A percentile compares a stretch with the other conserved stretches of the same genome.
Evolutionary conservation across 140 eudicot species (phyloP).

Genomic region (Ambrosia hybrid): DNA sequence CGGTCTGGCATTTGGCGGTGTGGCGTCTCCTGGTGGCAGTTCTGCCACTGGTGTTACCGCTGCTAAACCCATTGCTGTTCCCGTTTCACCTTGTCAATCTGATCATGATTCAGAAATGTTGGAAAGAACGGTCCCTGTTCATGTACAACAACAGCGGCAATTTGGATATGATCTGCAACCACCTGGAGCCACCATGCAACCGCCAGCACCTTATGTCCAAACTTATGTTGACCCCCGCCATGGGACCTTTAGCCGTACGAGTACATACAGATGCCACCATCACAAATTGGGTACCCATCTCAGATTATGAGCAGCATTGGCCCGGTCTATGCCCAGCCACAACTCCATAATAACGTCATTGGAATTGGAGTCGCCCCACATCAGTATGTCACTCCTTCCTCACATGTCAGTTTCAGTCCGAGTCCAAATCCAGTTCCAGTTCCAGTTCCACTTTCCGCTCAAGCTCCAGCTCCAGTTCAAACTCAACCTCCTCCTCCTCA

Average conservation of each 20-base stretch:
- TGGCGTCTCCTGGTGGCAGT: constrained; percentile 52
- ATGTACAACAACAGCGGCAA: constrained; percentile 39
- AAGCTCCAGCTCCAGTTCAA: constrained; percentile 20
- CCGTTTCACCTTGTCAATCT: constrained; percentile 34
- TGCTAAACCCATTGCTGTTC: constrained; percentile 34
- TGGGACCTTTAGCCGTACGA: constrained; percentile 49
- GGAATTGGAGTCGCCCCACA: constrained; percentile 48
- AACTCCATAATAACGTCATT: constrained; percentile 43
- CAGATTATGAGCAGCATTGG: constrained; percentile 54
- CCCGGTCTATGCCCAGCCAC: constrained; percentile 56
- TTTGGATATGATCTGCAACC: constrained; percentile 49
- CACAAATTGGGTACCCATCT: constrained; percentile 63
- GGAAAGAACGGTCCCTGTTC: constrained; percentile 52
- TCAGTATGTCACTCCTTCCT: constrained; percentile 53
- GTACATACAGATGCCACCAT: constrained; percentile 53
- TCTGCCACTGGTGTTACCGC: constrained; percentile 33
- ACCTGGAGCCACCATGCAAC: constrained; percentile 43
- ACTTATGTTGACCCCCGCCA: constrained; percentile 64
- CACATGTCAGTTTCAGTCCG: constrained; percentile 53
- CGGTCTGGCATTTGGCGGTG: constrained; percentile 42
- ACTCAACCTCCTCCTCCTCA: constrained; percentile 33
- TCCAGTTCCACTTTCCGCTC: background rate
- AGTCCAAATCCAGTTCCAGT: constrained; percentile 24
- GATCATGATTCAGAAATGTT: constrained; percentile 52
- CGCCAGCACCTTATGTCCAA: constrained; percentile 49